Base-by-base conservation (phyloP, 164 flowering plant genomes). In the Platanus orientalis region DNA sequence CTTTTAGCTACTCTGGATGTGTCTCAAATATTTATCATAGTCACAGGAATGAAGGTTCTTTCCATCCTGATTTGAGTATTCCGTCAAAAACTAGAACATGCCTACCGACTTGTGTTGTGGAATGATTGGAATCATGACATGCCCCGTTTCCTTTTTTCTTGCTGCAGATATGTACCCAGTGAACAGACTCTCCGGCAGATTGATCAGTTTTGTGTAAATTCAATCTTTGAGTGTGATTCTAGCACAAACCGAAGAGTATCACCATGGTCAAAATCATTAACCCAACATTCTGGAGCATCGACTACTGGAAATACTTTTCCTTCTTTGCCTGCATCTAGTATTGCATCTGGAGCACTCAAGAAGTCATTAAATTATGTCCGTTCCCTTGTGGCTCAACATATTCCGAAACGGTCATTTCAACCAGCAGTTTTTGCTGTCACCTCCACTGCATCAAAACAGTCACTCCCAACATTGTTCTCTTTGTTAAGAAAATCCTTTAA, bases 331-430 rank as follows among this genome's bases (percentile, higher is more conserved):
- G 87, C 84, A 24, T 78, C 92, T 68, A 85, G 75, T 73, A 84
- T 88, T 89, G 86, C 96, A 57, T 90, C 94, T 23, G 83, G 48
- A 27, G 71, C 88, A 17, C 89, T 92, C 57, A 80, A 85, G 28
- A 95, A 95, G 75, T 92, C 97, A 62, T 75, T 95, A 62, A 82
- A 83, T 74, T 95, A 89, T 76, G 82, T 92, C 47, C 94, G 97
- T 39, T 90, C 97, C 16, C 75, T 95, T 25, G 91, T 92, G 63
- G 82, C 83, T 66, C 87, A 80, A 72, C 83, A 88, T 73, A 69
- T 85, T 28, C 97, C 99, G 62, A 88, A 54, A 64, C 75, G 86
- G 50, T 85, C 87, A 27, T 90, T 90, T 69, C 96, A 90, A 64
- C 80, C 90, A 29, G 90, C 94, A 58, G 83, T 83, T 47, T 89